Conservation (phyloP, 1,139 yeast species). For the Suhomyces bolitotheri region DNA sequence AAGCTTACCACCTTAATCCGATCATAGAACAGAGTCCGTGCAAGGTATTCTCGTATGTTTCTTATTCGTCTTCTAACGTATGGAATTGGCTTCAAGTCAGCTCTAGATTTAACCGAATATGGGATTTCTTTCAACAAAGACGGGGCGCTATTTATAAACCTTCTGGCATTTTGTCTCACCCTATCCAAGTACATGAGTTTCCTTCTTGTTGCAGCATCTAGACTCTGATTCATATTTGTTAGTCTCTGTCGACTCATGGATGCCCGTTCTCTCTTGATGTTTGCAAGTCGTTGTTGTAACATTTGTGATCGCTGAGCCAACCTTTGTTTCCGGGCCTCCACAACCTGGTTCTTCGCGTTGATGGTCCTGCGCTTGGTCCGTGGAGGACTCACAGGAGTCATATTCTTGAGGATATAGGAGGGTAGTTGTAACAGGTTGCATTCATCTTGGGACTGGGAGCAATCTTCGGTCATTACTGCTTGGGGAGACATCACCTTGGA, state of each 20-base stretch:
- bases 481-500: no score
- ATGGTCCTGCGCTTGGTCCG: neutral
- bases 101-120: neutral
- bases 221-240: constrained; percentile 3
- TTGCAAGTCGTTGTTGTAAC: constrained; percentile 5
- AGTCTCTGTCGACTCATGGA: constrained; percentile 2
- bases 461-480: no score
- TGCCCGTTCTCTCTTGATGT: constrained; percentile 4
- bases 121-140: neutral
- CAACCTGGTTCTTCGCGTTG: neutral
- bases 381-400: constrained; percentile 10
- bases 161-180: constrained; percentile 6
- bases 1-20: constrained; percentile 1
- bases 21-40: constrained; percentile 1
- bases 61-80: neutral
- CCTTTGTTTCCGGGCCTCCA: constrained; percentile 5
- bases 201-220: constrained; percentile 5
- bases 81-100: neutral
- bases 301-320: constrained; percentile 7
- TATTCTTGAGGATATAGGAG: constrained; percentile 10
- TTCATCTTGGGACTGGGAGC: no score
- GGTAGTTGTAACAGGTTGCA: constrained; percentile 10
- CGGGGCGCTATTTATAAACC: neutral
- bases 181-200: constrained; percentile 5
- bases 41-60: neutral